A percentile compares a stretch with the other conserved stretches of the same genome.
Conservation (phyloP, 139 green algal species). For the Chlorella sp. region DNA sequence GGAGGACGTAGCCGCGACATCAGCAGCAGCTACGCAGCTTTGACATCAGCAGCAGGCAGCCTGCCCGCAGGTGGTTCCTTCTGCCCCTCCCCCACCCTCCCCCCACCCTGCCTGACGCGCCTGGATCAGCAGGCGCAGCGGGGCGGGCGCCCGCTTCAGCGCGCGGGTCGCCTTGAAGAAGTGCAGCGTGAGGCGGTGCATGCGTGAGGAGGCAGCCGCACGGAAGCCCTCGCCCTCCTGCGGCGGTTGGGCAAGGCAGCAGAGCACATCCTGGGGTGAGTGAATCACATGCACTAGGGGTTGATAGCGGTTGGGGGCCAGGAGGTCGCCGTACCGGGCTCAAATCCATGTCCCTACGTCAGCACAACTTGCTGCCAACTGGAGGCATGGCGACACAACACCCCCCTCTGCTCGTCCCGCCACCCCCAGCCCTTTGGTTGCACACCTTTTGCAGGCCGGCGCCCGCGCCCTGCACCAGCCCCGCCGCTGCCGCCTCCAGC, state of each 20-base stretch:
- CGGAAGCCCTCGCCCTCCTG: slow-evolving; percentile 76
- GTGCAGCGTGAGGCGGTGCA: slow-evolving; percentile 86
- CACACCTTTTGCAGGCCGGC: slow-evolving; percentile 5
- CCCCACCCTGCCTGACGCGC: background rate
- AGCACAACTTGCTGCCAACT: background rate
- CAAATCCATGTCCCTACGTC: slow-evolving; percentile 52
- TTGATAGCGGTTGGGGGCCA: background rate
- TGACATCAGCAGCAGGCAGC: background rate
- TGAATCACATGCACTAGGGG: background rate
- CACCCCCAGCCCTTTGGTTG: slow-evolving; percentile 7
- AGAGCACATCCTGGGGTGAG: background rate
- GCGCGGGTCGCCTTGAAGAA: background rate
- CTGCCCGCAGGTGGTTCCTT: background rate
- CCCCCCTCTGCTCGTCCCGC: slow-evolving; percentile 48
- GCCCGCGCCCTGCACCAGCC: background rate
- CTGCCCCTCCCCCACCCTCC: background rate
- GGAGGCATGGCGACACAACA: too few relatives aligned
- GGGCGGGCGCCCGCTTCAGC: background rate
- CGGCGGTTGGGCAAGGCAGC: slow-evolving; percentile 69
- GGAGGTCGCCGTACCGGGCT: slow-evolving; percentile 62
- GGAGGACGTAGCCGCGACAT: too few relatives aligned
- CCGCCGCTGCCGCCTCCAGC: slow-evolving; percentile 13
- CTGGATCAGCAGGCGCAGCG: background rate
- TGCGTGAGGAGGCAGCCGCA: slow-evolving; percentile 65
- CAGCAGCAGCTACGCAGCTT: background rate